These are phyloP conservation scores for Aspergillus arachidicola DNA, from an alignment of 2,329 filamentous ascomycete genomes.

Conservation along the genomic window DNA sequence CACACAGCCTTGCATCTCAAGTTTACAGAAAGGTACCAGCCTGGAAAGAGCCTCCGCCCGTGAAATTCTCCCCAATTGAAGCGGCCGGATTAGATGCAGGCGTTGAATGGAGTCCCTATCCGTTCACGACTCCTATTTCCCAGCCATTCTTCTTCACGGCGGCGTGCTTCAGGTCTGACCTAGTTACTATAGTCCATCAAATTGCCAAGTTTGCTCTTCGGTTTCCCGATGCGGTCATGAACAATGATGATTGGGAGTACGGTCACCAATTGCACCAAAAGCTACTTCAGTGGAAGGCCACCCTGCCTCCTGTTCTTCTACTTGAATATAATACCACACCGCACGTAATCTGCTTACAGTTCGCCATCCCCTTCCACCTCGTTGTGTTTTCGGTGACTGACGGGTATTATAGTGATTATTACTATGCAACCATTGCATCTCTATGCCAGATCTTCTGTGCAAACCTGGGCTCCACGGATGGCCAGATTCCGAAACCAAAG, in stretches of 20 bases:
- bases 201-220: conserved; percentile 16
- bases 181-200: conserved; percentile 20
- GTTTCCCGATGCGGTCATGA: conserved; percentile 12
- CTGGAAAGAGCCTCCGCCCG: conserved; percentile 21
- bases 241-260: conserved; percentile 16
- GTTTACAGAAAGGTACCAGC: conserved; percentile 24
- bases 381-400: background rate
- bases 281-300: conserved; percentile 16
- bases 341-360: conserved; percentile 25
- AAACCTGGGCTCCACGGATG: conserved; percentile 4
- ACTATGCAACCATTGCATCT: conserved; percentile 22
- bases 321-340: conserved; percentile 21
- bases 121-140: conserved; percentile 13
- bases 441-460: conserved; percentile 18
- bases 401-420: conserved; percentile 18
- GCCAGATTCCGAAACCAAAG: background rate
- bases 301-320: conserved; percentile 14
- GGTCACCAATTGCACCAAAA: conserved; percentile 13
- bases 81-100: conserved; percentile 19
- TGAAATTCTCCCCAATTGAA: conserved; percentile 20
- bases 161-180: conserved; percentile 11
- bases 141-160: conserved; percentile 18
- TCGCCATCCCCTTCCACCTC: background rate
- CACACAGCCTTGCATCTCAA: conserved; percentile 23
- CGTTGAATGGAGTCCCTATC: conserved; percentile 20